phyloP scores from a whole-genome alignment of 2,329 filamentous ascomycete species.

The Aaosphaeria arxii region DNA sequence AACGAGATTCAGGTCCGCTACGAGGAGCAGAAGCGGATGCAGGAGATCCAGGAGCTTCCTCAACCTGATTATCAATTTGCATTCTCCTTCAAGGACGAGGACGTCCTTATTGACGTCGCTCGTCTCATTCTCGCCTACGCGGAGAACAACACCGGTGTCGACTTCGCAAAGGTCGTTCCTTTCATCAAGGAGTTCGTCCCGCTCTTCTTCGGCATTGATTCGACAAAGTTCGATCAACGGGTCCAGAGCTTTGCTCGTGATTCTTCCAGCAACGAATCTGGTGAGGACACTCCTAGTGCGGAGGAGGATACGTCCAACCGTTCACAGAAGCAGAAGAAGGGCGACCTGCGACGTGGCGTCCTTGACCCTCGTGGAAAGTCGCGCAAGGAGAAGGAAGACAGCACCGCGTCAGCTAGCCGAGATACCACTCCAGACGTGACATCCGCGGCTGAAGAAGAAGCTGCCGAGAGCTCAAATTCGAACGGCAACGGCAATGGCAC shows the following conservation, averaged over 20 bases:
- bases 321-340: slow-evolving; percentile 63
- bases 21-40: slow-evolving; percentile 79
- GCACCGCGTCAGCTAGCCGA: slow-evolving; percentile 74
- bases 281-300: slow-evolving; percentile 65
- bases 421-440: slow-evolving; percentile 82
- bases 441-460: slow-evolving; percentile 76
- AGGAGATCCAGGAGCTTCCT: slow-evolving; percentile 57
- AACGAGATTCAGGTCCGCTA: slow-evolving; percentile 89
- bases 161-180: slow-evolving; percentile 43
- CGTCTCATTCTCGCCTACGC: slow-evolving; percentile 44
- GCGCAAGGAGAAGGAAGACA: slow-evolving; percentile 75
- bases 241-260: slow-evolving; percentile 47
- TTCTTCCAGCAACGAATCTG: slow-evolving; percentile 44
- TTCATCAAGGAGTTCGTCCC: slow-evolving; percentile 51
- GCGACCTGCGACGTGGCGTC: slow-evolving; percentile 75
- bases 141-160: slow-evolving; percentile 41
- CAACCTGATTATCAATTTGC: slow-evolving; percentile 70
- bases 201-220: slow-evolving; percentile 49
- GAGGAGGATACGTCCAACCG: slow-evolving; percentile 69
- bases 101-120: slow-evolving; percentile 52
- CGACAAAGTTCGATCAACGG: slow-evolving; percentile 62
- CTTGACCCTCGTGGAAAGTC: slow-evolving; percentile 75
- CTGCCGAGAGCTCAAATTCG: slow-evolving; percentile 56
- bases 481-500: slow-evolving; percentile 42
- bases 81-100: slow-evolving; percentile 63